Evolutionary conservation across 495 filamentous ascomycete species (phyloP), one percentile per base, ranked within the genome.

Genomic region (Hypoxylon fuscum): DNA sequence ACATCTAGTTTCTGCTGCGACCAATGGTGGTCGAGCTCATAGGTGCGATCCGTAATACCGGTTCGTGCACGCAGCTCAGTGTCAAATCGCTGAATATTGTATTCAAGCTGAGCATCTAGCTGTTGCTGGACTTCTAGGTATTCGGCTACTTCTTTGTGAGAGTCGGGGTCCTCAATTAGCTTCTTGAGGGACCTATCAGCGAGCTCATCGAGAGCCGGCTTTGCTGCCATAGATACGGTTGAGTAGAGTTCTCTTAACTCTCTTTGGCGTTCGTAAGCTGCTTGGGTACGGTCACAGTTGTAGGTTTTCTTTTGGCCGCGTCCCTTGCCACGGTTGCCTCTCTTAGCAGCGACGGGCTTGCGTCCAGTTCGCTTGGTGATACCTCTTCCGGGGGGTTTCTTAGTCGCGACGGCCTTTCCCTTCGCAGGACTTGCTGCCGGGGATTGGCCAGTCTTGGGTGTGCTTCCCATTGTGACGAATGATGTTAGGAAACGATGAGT

Each of bases 231-330:
- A 44, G 71, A 65, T n/a, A 79, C 70, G 47, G 74, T 55, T 0
- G 65, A 54, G 52, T 66, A 81, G 18, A 74, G 66, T 6, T 74
- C 69, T 70, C 74, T 74, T 12, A 80, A 68, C 32, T 78, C 74
- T 41, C 73, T 66, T 47, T 69, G 68, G 49, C 79, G 79, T 52
- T 82, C 79, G 41, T 79, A 76, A 37, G 77, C 73, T 25, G 79
- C 79, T 57, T 81, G 79, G 40, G 70, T 68, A 23, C 62, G 64
- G 31, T 63, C 51, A 23, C 73, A 72, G n/a, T 72, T 63, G 47
- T 76, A 81, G 10, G 68, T 59, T 57, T 80, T 80, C 40, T 76
- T 74, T 22, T 76, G 76, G 14, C 78, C 76, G 21, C 78, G 76
- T 50, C 68, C 66, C 17, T 75, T 75, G 44, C 74, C 73, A 25